Percentiles rank a stretch among this genome's conserved stretches.
Conservation (phyloP, 176 grass and related monocot genomes). For the Neostapfia colusana region DNA sequence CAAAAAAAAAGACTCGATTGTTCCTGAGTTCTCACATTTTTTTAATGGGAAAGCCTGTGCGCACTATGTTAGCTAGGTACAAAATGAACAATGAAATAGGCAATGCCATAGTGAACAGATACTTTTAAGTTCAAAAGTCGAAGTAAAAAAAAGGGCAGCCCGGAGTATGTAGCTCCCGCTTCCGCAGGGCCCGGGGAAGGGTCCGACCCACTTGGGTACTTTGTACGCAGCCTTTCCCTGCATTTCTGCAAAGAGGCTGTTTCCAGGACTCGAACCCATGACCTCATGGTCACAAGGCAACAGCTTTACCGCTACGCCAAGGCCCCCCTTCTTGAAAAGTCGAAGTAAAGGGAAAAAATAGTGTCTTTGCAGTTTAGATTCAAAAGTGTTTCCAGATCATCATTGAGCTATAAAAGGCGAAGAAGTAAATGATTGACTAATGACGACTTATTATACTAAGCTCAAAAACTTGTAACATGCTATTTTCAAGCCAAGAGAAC, state of each 20-base stretch:
- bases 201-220: too few species aligned
- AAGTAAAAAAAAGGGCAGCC: background rate
- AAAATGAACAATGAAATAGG: background rate
- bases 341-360: too few species aligned
- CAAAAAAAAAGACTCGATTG: background rate
- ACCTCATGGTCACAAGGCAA: too few species aligned
- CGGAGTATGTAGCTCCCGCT: too few species aligned
- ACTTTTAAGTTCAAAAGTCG: background rate
- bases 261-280: too few species aligned
- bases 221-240: too few species aligned
- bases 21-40: background rate
- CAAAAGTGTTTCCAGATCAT: background rate
- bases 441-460: background rate
- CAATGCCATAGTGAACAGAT: background rate
- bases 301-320: too few species aligned
- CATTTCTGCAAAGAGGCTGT: too few species aligned
- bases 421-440: constrained; percentile 10
- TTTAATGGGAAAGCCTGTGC: too few species aligned
- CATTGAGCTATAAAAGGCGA: background rate
- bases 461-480: background rate
- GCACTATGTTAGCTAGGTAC: background rate
- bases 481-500: constrained; percentile 28
- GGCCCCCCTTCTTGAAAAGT: too few species aligned
- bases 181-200: too few species aligned
- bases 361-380: background rate